Conservation (phyloP, 202 grass and related monocot genomes). For the Carex arenaria region DNA sequence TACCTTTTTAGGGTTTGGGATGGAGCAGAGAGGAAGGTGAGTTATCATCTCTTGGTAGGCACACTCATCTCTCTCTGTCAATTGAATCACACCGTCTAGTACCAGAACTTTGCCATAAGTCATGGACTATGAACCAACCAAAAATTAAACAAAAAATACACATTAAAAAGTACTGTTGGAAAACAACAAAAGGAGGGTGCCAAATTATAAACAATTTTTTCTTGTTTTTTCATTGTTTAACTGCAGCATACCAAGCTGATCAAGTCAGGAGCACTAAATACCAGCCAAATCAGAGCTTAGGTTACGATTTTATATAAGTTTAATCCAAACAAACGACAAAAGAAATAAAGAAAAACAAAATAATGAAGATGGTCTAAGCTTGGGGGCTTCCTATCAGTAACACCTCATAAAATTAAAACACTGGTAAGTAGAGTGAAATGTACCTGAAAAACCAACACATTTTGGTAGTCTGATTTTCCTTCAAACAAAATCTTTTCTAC, state of each 20-base stretch:
- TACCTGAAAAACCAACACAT: constrained; percentile 96
- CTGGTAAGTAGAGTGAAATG: background rate
- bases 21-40: constrained; percentile 89
- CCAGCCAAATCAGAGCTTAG: background rate
- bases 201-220: background rate
- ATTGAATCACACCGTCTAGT: constrained; percentile 89
- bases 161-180: background rate
- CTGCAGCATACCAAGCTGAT: background rate
- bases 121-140: constrained; percentile 38
- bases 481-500: constrained; percentile 87
- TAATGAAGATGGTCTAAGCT: background rate
- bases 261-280: background rate
- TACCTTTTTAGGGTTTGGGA: constrained; percentile 94
- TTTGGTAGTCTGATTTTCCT: constrained; percentile 86
- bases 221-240: background rate
- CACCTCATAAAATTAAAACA: background rate
- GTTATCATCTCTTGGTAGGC: constrained; percentile 99
- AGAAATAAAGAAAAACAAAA: background rate
- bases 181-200: background rate
- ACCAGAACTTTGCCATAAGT: constrained; percentile 96
- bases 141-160: background rate
- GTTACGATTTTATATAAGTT: background rate
- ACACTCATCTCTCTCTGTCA: constrained; percentile 92
- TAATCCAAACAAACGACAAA: background rate
- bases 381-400: background rate